These are phyloP conservation scores for Cudoniella acicularis DNA, from an alignment of 495 filamentous ascomycete genomes.

Conservation along the genomic window DNA sequence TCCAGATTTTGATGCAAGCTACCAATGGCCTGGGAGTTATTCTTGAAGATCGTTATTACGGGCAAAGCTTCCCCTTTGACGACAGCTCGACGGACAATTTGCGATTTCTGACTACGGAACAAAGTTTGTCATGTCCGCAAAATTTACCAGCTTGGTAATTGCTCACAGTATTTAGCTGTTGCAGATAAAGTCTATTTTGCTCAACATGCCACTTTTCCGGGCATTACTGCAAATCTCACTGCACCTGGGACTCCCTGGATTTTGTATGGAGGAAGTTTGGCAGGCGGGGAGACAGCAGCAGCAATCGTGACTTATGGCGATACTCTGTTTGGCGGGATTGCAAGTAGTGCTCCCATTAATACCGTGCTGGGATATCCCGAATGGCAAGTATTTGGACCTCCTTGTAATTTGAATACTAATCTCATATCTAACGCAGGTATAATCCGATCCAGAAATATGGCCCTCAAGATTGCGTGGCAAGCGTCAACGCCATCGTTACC, in stretches of 20 bases:
- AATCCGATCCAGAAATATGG: constrained; percentile 36
- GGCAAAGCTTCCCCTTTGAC: constrained; percentile 37
- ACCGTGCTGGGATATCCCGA: constrained; percentile 34
- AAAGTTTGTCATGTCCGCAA: constrained; percentile 24
- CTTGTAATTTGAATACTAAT: neutral
- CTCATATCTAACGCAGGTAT: constrained; percentile 19
- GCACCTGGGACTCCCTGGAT: constrained; percentile 41
- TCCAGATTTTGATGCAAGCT: constrained; percentile 44
- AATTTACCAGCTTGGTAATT: neutral
- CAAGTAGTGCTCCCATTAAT: constrained; percentile 36
- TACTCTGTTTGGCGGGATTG: constrained; percentile 42
- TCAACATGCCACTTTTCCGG: constrained; percentile 39
- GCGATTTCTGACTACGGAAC: constrained; percentile 41
- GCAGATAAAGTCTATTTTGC: constrained; percentile 45
- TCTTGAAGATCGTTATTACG: constrained; percentile 45
- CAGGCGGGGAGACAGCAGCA: constrained; percentile 39
- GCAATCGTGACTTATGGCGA: constrained; percentile 38
- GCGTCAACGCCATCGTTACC: constrained; percentile 43
- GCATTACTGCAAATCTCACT: constrained; percentile 29
- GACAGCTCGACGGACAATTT: constrained; percentile 41
- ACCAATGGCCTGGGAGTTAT: constrained; percentile 45
- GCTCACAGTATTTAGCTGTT: constrained; percentile 25
- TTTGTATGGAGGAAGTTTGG: constrained; percentile 42
- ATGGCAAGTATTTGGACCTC: constrained; percentile 24
- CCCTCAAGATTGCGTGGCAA: constrained; percentile 39